Percentiles rank a stretch among this genome's conserved stretches.
Conservation (phyloP, 495 filamentous ascomycete species). For the Annulohypoxylon nitens region DNA sequence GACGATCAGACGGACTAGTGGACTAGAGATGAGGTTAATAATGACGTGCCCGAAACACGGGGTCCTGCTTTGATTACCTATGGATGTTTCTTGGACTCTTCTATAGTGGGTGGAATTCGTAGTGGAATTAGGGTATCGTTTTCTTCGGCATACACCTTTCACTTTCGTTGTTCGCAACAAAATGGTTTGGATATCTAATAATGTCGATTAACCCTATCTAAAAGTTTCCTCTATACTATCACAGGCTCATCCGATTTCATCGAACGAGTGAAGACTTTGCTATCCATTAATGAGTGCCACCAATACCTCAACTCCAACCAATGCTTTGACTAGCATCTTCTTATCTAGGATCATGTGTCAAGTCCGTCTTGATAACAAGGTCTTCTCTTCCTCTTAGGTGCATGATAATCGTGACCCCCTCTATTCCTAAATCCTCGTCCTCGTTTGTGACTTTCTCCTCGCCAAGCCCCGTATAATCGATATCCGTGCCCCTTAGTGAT, state of each 20-base stretch:
- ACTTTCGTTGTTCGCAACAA: neutral
- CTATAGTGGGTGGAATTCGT: neutral
- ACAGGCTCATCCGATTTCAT: slow-evolving; percentile 1
- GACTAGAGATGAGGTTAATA: neutral
- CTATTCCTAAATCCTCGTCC: slow-evolving; percentile 50
- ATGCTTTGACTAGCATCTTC: neutral
- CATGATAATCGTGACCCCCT: slow-evolving; percentile 61
- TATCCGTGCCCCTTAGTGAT: slow-evolving; percentile 31
- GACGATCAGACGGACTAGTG: neutral
- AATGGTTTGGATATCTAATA: slow-evolving; percentile 21
- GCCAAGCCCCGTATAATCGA: slow-evolving; percentile 20
- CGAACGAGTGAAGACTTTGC: neutral
- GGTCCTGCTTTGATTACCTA: neutral
- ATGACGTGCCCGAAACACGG: neutral
- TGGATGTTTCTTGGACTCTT: neutral
- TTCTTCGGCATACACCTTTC: neutral
- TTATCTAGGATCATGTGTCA: slow-evolving; percentile 43
- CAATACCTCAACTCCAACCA: neutral
- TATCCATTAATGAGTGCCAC: neutral
- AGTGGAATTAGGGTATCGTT: neutral
- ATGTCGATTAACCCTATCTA: slow-evolving; percentile 21
- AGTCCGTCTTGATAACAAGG: slow-evolving; percentile 60
- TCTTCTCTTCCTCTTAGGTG: slow-evolving; percentile 61
- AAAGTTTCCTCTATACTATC: slow-evolving; percentile 2
- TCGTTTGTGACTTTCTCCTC: slow-evolving; percentile 6